Evolutionary conservation across 2,329 filamentous ascomycete genomes (phyloP).

Genomic region (Tolypocladium amazonense): DNA sequence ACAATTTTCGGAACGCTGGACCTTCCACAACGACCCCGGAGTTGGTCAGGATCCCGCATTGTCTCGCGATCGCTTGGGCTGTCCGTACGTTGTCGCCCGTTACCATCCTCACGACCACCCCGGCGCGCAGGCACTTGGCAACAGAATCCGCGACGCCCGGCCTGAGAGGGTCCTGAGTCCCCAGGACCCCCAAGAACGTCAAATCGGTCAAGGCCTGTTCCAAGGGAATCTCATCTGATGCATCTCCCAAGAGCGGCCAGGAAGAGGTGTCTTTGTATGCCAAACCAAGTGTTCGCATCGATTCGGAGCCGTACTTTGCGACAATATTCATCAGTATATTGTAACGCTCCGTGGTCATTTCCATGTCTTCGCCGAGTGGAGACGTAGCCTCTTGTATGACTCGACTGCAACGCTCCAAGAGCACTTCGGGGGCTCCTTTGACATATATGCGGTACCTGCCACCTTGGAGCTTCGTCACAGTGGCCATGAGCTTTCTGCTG

Average conservation of each 20-base stretch:
- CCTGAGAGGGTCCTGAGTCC: constrained; percentile 54
- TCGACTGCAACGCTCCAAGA: constrained; percentile 27
- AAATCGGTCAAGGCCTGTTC: constrained; percentile 42
- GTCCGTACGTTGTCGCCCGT: constrained; percentile 45
- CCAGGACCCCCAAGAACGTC: constrained; percentile 59
- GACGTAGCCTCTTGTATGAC: background rate
- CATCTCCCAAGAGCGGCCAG: constrained; percentile 54
- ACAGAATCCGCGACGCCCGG: constrained; percentile 50
- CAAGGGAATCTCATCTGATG: background rate
- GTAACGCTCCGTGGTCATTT: constrained; percentile 10
- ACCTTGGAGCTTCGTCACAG: constrained; percentile 33
- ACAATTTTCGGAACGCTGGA: constrained; percentile 48
- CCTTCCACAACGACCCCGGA: constrained; percentile 58
- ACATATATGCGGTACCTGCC: constrained; percentile 35
- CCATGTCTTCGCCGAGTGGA: constrained; percentile 21
- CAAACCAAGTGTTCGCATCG: constrained; percentile 66
- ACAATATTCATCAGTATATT: constrained; percentile 29
- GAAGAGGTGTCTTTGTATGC: constrained; percentile 60
- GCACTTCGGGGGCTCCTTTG: constrained; percentile 46
- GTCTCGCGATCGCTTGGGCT: constrained; percentile 51
- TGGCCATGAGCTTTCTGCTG: constrained; percentile 41
- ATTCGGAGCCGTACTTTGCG: constrained; percentile 46
- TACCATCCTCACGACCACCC: constrained; percentile 52
- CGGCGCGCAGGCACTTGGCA: constrained; percentile 46
- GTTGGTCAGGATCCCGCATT: constrained; percentile 52